These are phyloP conservation scores for Macrophomina tecta DNA, from an alignment of 2,329 filamentous ascomycete species.

Conservation along the genomic window DNA sequence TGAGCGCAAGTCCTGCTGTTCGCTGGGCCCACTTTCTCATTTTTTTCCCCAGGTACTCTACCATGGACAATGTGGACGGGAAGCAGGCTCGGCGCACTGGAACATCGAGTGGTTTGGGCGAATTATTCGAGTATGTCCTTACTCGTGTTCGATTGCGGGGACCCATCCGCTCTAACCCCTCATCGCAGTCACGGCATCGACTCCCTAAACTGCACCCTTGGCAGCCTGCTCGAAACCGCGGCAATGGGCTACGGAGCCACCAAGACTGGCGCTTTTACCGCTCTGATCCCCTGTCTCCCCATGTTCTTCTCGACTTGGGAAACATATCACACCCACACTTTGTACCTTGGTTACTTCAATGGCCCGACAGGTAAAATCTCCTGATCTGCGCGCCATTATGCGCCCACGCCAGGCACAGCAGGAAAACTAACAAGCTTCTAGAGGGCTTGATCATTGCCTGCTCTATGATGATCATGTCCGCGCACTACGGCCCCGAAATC, in stretches of 20 bases:
- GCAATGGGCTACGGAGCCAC: slow-evolving; percentile 91
- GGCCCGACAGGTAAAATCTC: slow-evolving; percentile 71
- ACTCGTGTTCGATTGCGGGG: neutral
- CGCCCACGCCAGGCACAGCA: neutral
- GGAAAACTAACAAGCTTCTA: slow-evolving; percentile 26
- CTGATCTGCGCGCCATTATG: neutral
- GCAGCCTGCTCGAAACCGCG: slow-evolving; percentile 86
- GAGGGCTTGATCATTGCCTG: slow-evolving; percentile 93
- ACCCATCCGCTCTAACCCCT: neutral
- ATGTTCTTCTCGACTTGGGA: slow-evolving; percentile 99
- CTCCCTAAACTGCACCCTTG: slow-evolving; percentile 94
- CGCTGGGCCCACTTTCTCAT: slow-evolving; percentile 20
- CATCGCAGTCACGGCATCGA: slow-evolving; percentile 82
- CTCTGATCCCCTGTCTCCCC: slow-evolving; percentile 85
- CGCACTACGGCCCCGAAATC: slow-evolving; percentile 84
- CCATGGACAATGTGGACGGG: slow-evolving; percentile 98
- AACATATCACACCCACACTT: slow-evolving; percentile 96
- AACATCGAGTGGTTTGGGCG: slow-evolving; percentile 91
- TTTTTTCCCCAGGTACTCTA: slow-evolving; percentile 69
- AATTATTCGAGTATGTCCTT: slow-evolving; percentile 80
- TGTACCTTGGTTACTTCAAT: slow-evolving; percentile 96
- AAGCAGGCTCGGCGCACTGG: slow-evolving; percentile 96
- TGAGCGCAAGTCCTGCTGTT: slow-evolving; percentile 45
- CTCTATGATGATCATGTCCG: slow-evolving; percentile 82
- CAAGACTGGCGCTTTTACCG: slow-evolving; percentile 86